Conservation (phyloP, 768 basidiomycete genomes). For the Hygrocybe punicea region DNA sequence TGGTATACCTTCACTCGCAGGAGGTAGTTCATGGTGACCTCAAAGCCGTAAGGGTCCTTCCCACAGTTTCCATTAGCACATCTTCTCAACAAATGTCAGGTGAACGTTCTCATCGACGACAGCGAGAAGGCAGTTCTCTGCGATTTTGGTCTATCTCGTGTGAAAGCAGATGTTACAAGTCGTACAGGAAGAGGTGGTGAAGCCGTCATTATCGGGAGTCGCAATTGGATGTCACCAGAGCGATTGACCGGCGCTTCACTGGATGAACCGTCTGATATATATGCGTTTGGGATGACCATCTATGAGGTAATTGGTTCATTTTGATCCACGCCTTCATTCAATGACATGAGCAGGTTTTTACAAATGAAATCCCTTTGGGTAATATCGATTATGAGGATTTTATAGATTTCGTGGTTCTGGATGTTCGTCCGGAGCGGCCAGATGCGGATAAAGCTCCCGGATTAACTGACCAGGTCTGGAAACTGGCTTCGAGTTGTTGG, state of each 20-base stretch:
- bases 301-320: background rate
- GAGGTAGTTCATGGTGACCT: slow-evolving; percentile 28
- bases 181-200: no score
- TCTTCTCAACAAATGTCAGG: slow-evolving; percentile 20
- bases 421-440: no score
- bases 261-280: background rate
- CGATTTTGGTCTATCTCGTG: slow-evolving; percentile 25
- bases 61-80: no score
- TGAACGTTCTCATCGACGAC: slow-evolving; percentile 36
- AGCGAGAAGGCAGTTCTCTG: slow-evolving; percentile 17
- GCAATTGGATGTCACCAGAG: background rate
- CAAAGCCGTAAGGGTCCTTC: slow-evolving; percentile 19
- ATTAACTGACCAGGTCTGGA: no score
- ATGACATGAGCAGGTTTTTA: no score
- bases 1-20: slow-evolving; percentile 25
- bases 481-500: no score
- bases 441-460: no score
- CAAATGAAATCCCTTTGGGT: no score
- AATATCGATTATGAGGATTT: no score
- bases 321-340: no score
- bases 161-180: slow-evolving; percentile 24
- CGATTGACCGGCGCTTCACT: background rate
- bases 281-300: background rate
- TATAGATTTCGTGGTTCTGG: no score
- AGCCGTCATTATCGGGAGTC: background rate